Evolutionary conservation across 2,329 filamentous ascomycete genomes (phyloP).

Genomic region (Cercospora zeae-maydis): DNA sequence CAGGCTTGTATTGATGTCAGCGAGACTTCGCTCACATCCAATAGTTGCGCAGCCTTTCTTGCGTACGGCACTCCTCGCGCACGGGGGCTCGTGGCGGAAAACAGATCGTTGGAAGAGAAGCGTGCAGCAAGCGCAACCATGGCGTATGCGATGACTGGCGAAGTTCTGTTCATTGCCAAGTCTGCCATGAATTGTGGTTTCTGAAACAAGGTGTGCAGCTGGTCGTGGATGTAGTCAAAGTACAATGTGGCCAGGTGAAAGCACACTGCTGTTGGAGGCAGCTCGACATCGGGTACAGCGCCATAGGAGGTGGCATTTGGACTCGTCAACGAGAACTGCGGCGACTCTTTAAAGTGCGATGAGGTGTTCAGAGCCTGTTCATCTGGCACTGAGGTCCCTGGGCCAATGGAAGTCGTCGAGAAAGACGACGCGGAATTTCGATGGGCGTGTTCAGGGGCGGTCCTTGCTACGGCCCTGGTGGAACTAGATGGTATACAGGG

Average conservation of each 20-base stretch:
- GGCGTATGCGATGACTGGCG: constrained; percentile 2
- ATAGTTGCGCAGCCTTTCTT: constrained; percentile 2
- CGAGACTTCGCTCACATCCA: constrained; percentile 8
- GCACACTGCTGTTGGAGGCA: constrained; percentile 6
- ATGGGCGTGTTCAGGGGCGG: not conserved
- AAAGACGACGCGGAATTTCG: not conserved
- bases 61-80: constrained; percentile 1
- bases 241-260: constrained; percentile 6
- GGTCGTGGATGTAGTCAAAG: constrained; percentile 10
- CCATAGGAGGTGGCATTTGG: not conserved
- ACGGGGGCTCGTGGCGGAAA: not conserved
- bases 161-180: not conserved
- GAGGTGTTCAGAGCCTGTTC: not conserved
- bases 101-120: constrained; percentile 6
- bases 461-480: not conserved
- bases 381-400: not conserved
- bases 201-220: constrained; percentile 9
- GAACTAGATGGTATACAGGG: constrained; percentile 6
- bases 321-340: not conserved
- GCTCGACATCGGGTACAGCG: not conserved
- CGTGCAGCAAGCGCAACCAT: constrained; percentile 9
- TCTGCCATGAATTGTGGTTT: constrained; percentile 8
- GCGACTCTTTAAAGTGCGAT: not conserved
- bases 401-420: not conserved
- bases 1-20: constrained; percentile 11